Evolutionary conservation across 306 rosid species (phyloP).

Genomic region (Acmispon strigosus): DNA sequence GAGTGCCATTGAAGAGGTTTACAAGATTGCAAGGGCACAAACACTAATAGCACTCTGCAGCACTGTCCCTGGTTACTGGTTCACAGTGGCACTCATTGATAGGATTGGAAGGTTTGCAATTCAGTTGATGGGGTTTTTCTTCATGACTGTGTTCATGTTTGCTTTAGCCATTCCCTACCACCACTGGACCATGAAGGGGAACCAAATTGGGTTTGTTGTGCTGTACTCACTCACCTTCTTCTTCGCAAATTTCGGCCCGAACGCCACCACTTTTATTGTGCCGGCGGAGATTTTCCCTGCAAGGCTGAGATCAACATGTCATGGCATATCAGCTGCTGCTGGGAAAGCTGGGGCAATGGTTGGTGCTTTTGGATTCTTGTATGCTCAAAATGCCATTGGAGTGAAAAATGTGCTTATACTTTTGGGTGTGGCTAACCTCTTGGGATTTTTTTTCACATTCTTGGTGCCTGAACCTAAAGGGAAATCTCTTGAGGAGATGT

Average conservation of each 20-base stretch:
- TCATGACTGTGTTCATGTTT: slow-evolving; percentile 92
- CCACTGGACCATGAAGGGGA: slow-evolving; percentile 60
- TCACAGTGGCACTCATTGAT: slow-evolving; percentile 74
- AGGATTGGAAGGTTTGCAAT: slow-evolving; percentile 60
- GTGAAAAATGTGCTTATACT: slow-evolving; percentile 46
- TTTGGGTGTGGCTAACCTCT: slow-evolving; percentile 51
- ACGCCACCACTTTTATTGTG: slow-evolving; percentile 77
- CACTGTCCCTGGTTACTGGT: slow-evolving; percentile 89
- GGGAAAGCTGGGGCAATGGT: slow-evolving; percentile 93
- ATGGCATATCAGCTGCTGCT: slow-evolving; percentile 81
- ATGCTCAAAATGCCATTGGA: slow-evolving; percentile 50
- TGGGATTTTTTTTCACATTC: slow-evolving; percentile 59
- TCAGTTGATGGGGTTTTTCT: slow-evolving; percentile 73
- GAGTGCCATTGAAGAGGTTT: slow-evolving; percentile 81
- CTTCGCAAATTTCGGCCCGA: slow-evolving; percentile 87
- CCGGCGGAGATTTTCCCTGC: slow-evolving; percentile 92
- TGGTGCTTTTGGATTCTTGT: slow-evolving; percentile 75
- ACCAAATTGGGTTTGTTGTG: slow-evolving; percentile 70
- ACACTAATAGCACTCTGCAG: slow-evolving; percentile 86
- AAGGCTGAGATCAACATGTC: slow-evolving; percentile 77
- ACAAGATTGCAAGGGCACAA: slow-evolving; percentile 66
- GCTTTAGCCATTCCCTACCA: slow-evolving; percentile 79
- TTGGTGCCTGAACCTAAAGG: slow-evolving; percentile 91
- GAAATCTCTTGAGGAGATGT: slow-evolving; percentile 69
- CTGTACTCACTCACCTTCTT: slow-evolving; percentile 85